Percentiles rank a stretch among this genome's conserved stretches.
phyloP scores from a whole-genome alignment of 2,329 filamentous ascomycete genomes.

The Pseudofabraea citricarpa region DNA sequence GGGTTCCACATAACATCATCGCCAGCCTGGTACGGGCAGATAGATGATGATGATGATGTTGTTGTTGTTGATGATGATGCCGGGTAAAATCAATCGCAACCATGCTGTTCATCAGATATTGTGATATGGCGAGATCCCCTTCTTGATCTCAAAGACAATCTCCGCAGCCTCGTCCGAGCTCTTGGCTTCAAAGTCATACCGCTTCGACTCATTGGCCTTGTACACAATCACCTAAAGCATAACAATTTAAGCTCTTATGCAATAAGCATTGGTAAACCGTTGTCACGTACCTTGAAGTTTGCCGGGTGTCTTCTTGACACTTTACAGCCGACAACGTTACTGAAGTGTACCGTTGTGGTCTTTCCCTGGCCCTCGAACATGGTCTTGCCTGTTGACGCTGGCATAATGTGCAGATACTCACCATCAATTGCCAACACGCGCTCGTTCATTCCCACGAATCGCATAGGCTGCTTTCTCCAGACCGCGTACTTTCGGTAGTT shows the following conservation, averaged over 20 bases:
- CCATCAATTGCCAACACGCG: slow-evolving; percentile 75
- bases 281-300: slow-evolving; percentile 64
- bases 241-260: background rate
- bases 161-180: slow-evolving; percentile 68
- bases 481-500: slow-evolving; percentile 75
- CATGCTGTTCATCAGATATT: slow-evolving; percentile 19
- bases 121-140: slow-evolving; percentile 62
- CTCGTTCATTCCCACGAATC: slow-evolving; percentile 71
- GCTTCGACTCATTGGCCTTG: slow-evolving; percentile 69
- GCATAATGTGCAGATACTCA: slow-evolving; percentile 84
- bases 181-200: slow-evolving; percentile 81
- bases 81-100: too few relatives aligned
- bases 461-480: slow-evolving; percentile 77
- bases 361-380: slow-evolving; percentile 61
- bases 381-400: slow-evolving; percentile 61
- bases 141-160: slow-evolving; percentile 75
- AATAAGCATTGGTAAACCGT: background rate
- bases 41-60: too few relatives aligned
- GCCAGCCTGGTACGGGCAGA: too few relatives aligned
- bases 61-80: too few relatives aligned
- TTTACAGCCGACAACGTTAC: slow-evolving; percentile 77
- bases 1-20: background rate
- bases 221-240: slow-evolving; percentile 68
- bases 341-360: slow-evolving; percentile 78
- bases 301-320: slow-evolving; percentile 75